These are phyloP conservation scores for Sherardia arvensis DNA, from an alignment of 257 asterid genomes.

Conservation along the genomic window DNA sequence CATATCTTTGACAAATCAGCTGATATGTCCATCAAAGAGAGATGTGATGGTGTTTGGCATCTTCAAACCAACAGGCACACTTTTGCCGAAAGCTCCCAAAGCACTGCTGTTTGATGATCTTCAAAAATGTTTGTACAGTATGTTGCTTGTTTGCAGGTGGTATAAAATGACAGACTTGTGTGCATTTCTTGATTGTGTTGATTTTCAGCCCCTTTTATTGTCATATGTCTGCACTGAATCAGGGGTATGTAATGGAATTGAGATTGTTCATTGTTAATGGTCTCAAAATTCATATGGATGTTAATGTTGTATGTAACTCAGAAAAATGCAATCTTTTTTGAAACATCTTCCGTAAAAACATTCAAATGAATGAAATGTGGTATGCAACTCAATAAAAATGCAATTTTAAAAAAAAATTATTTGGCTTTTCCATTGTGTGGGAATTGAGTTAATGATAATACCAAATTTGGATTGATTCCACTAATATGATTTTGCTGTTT, in stretches of 20 bases:
- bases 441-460: no score
- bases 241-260: not conserved
- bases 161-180: not conserved
- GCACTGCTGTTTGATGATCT: constrained; percentile 82
- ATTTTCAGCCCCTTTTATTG: not conserved
- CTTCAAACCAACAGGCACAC: constrained; percentile 87
- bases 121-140: not conserved
- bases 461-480: no score
- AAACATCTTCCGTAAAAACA: no score
- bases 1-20: no score
- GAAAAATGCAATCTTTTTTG: no score
- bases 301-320: no score
- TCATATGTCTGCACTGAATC: not conserved
- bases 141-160: not conserved
- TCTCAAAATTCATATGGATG: not conserved
- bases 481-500: no score
- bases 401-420: not conserved
- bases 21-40: constrained; percentile 93
- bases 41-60: constrained; percentile 98
- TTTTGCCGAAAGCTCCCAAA: constrained; percentile 94
- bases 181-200: not conserved
- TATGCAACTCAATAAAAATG: not conserved
- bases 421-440: no score
- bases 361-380: no score
- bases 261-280: not conserved